Evolutionary conservation across 768 basidiomycete genomes (phyloP), one percentile per base, ranked within the genome.

Genomic region (Cystobasidium onofrii): DNA sequence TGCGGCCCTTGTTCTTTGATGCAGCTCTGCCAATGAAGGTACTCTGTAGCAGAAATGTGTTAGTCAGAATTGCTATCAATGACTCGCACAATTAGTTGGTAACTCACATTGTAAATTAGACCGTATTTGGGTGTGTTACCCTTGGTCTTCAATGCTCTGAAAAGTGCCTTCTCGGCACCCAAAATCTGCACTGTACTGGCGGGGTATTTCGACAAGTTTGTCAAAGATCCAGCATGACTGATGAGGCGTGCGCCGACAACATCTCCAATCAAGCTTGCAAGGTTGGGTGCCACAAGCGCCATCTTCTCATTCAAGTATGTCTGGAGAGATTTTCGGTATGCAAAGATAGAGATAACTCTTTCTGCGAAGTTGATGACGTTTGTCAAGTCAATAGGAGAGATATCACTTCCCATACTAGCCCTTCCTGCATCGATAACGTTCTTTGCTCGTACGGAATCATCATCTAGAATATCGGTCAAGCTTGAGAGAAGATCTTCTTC

Each of bases 61-160:
- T 31, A 46, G 57, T 52, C 3, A 23, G 62, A 23, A 18, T 33
- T 39, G 27, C 57, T 6, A 43, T 33, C 46, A 64, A 12, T 2
- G 62, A 12, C n/a, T 3, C n/a, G 31, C 41, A 43, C 15, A 15
- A 72, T 31, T 27, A 12, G 31, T 18, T 29, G 3, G 9, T 1
- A 4, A 70, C 73, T 31, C 43, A 76, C 70, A 83, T 98, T 93
- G 82, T 94, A 98, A 77, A 98, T 85, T n/a, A 98, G 86, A 79
- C 95, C 95, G 79, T 97, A 98, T 91, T 97, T 80, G 50, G 95
- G 94, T 0, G 95, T 99, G 81, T 98, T 97, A 18, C 95, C 95
- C 83, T 97, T 98, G 36, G 95, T 97, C 85, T 98, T 98, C 79
- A 98, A 84, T 0, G 95, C 95, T 69, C 95, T 84, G 87, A 98